Conservation (phyloP, 768 basidiomycete genomes). For the Saitozyma podzolica region DNA sequence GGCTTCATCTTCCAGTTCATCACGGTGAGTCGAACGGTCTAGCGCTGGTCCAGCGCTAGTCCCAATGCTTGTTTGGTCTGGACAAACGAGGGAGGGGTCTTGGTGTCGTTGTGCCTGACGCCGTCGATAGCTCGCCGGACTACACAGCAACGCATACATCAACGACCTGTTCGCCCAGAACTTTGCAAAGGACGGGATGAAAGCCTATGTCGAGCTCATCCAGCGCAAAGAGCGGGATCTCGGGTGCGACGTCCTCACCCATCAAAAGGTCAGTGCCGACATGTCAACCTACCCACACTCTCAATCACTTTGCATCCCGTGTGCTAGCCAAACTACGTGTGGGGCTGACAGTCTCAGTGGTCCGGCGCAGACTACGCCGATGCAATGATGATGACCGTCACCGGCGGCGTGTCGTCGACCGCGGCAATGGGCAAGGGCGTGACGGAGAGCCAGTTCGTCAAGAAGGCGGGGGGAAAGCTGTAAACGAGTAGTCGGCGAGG, state of each 20-base stretch:
- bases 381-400: constrained; percentile 88
- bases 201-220: constrained; percentile 93
- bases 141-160: constrained; percentile 97
- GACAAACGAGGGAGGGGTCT: too few species aligned
- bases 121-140: constrained; percentile 73
- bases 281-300: too few species aligned
- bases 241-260: constrained; percentile 92
- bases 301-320: too few species aligned
- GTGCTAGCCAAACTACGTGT: background rate
- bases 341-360: constrained; percentile 62
- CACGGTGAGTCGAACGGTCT: constrained; percentile 26
- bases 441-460: constrained; percentile 78
- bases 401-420: constrained; percentile 93
- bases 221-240: constrained; percentile 90
- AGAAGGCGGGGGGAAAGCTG: constrained; percentile 24
- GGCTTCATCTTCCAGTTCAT: constrained; percentile 96
- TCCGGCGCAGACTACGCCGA: constrained; percentile 93
- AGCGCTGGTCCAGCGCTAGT: background rate
- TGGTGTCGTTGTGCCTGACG: constrained; percentile 1
- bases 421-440: constrained; percentile 99
- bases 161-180: constrained; percentile 85
- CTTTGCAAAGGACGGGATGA: constrained; percentile 95
- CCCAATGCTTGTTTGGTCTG: too few species aligned
- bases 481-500: background rate
- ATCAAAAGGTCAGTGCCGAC: constrained; percentile 73